Conservation (phyloP, 495 filamentous ascomycete species). For the Aspergillus incahuasiensis region DNA sequence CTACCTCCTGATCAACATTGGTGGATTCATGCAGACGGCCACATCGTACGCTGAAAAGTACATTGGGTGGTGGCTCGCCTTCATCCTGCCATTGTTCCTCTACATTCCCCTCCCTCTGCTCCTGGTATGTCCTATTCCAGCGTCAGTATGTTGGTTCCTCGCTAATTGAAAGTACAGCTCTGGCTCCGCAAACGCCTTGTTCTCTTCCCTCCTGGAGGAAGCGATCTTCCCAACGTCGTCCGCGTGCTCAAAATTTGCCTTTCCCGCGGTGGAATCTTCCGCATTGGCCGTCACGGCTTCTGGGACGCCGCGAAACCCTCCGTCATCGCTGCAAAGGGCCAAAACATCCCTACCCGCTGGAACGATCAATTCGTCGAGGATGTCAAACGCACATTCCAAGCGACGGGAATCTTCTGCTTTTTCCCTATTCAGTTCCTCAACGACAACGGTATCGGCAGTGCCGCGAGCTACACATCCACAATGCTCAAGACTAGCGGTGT, state of each 20-base stretch:
- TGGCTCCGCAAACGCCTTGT: not conserved
- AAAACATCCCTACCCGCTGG: constrained; percentile 34
- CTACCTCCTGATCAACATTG: constrained; percentile 36
- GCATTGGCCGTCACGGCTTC: constrained; percentile 53
- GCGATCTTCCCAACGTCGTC: constrained; percentile 1
- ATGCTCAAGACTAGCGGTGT: constrained; percentile 62
- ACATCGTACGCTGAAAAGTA: constrained; percentile 40
- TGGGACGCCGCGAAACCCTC: constrained; percentile 64
- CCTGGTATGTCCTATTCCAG: constrained; percentile 24
- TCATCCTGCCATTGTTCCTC: constrained; percentile 37
- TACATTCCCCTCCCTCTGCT: constrained; percentile 52
- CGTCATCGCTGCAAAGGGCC: constrained; percentile 44
- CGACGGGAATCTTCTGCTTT: constrained; percentile 51
- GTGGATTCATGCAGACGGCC: constrained; percentile 34
- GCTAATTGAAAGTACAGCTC: not conserved
- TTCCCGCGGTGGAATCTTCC: constrained; percentile 36
- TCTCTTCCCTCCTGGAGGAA: constrained; percentile 25
- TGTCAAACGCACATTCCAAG: constrained; percentile 36
- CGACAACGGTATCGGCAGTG: constrained; percentile 44
- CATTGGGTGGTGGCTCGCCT: constrained; percentile 36
- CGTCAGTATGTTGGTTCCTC: not conserved
- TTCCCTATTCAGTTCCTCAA: constrained; percentile 50
- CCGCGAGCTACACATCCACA: constrained; percentile 49
- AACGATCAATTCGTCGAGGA: constrained; percentile 49
- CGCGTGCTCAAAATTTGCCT: constrained; percentile 1